These are phyloP conservation scores for Nymphaea colorata DNA, from an alignment of 164 flowering plant genomes.

Conservation along the genomic window DNA sequence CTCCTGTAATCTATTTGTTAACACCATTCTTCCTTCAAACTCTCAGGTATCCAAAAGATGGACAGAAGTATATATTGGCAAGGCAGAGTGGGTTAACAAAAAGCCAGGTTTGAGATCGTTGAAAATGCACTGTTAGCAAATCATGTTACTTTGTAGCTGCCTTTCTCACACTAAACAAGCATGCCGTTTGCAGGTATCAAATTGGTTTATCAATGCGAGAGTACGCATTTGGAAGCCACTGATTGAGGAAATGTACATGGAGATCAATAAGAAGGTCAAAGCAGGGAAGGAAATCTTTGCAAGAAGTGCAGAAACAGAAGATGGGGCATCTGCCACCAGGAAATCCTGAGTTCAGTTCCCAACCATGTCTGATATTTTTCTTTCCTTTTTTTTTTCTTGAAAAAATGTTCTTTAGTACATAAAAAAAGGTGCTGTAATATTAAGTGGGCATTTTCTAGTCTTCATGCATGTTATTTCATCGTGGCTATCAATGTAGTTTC, in stretches of 20 bases:
- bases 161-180: not conserved
- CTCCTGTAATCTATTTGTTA: not conserved
- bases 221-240: conserved; percentile 86
- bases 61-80: conserved; percentile 93
- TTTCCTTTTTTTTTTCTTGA: not conserved
- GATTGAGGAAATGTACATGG: conserved; percentile 80
- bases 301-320: not conserved
- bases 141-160: not conserved
- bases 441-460: not conserved
- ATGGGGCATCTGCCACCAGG: not conserved
- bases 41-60: conserved; percentile 92
- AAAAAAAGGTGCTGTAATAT: not conserved
- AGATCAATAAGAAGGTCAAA: conserved; percentile 22
- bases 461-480: not conserved
- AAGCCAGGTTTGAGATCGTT: conserved; percentile 56
- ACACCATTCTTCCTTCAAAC: not conserved
- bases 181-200: conserved; percentile 47
- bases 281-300: conserved; percentile 9
- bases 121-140: not conserved
- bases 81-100: conserved; percentile 87
- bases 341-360: not conserved
- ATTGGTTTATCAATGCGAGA: conserved; percentile 81
- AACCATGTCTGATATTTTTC: not conserved
- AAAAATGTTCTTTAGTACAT: not conserved
- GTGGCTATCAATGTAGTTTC: not conserved